Evolutionary conservation across 176 grass and related monocot genomes (phyloP).

Genomic region (Dendrocalamus sinicus): DNA sequence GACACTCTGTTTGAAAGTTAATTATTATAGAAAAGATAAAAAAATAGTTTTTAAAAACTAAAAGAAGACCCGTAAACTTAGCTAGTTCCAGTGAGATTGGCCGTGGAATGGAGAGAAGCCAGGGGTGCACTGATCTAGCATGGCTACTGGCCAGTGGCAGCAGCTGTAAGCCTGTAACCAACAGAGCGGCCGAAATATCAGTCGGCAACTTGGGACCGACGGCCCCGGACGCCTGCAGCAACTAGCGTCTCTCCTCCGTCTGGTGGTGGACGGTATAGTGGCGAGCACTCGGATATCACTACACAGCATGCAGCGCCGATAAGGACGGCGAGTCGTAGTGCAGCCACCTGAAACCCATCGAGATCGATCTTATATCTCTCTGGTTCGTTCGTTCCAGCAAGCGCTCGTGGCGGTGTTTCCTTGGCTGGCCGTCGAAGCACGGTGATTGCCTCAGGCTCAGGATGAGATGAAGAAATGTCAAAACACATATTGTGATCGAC

Average conservation of each 20-base stretch:
- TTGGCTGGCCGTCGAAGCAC: neutral
- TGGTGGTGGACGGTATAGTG: conserved; percentile 16
- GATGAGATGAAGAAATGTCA: neutral
- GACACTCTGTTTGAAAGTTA: too few relatives aligned
- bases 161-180: conserved; percentile 9
- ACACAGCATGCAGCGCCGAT: neutral
- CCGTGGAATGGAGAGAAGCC: neutral
- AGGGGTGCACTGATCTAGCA: conserved; percentile 5
- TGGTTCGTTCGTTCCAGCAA: neutral
- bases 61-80: neutral
- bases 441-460: neutral
- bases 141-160: neutral
- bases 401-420: neutral
- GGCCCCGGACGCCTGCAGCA: neutral
- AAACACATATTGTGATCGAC: neutral
- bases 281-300: neutral
- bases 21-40: too few relatives aligned
- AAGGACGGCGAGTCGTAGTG: conserved; percentile 3
- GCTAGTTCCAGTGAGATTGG: neutral
- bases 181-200: conserved; percentile 37
- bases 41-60: too few relatives aligned
- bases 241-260: neutral
- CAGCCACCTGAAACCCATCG: neutral
- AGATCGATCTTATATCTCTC: neutral
- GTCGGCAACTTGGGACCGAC: conserved; percentile 15